Conservation (phyloP, 179 eudicot species). For the Drosera spatulata region DNA sequence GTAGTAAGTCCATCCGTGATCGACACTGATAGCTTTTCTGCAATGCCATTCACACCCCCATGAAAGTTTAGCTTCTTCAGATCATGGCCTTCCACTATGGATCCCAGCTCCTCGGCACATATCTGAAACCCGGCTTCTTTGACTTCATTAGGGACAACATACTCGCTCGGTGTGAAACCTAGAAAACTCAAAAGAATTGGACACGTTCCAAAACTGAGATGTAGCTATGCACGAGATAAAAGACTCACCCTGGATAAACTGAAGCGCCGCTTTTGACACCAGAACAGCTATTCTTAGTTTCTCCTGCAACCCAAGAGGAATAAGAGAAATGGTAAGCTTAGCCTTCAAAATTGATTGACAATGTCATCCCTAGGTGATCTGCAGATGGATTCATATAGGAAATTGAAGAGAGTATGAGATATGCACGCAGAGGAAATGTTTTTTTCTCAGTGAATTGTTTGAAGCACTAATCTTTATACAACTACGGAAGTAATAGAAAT, state of each 20-base stretch:
- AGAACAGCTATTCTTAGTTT: slow-evolving; percentile 18
- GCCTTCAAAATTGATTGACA: too few relatives aligned
- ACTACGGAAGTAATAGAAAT: too few relatives aligned
- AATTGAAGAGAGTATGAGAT: too few relatives aligned
- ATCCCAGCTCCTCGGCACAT: slow-evolving; percentile 25
- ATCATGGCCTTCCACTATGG: slow-evolving; percentile 19
- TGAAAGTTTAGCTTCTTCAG: slow-evolving; percentile 18
- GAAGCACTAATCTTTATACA: too few relatives aligned
- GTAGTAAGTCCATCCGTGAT: slow-evolving; percentile 13
- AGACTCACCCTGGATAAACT: slow-evolving; percentile 18
- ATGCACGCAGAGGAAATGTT: too few relatives aligned
- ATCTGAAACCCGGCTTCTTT: slow-evolving; percentile 20
- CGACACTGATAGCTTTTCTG: slow-evolving; percentile 14
- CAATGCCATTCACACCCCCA: slow-evolving; percentile 18
- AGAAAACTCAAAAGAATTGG: not conserved
- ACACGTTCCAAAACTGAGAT: not conserved
- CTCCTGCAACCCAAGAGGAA: too few relatives aligned
- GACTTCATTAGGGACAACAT: slow-evolving; percentile 19
- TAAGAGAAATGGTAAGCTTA: too few relatives aligned
- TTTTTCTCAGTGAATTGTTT: too few relatives aligned
- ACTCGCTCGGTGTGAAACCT: slow-evolving; percentile 8
- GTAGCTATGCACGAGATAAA: not conserved
- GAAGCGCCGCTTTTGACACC: slow-evolving; percentile 27
- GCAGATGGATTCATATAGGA: too few relatives aligned
- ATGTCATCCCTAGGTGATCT: too few relatives aligned